phyloP scores from a whole-genome alignment of 305 asterid species.

The Rubia peregrina region DNA sequence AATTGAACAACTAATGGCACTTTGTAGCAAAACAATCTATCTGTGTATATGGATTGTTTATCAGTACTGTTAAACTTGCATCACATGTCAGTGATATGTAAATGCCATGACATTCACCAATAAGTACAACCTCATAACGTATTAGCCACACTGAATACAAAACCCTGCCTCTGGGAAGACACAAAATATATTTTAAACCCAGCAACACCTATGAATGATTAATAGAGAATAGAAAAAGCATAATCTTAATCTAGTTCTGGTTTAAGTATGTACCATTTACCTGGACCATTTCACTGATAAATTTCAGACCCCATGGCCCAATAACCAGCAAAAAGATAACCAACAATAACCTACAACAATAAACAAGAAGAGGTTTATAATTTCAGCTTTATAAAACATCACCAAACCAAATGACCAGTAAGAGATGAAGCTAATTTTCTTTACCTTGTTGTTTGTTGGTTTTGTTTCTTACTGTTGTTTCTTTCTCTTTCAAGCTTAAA shows the following conservation, averaged over 20 bases:
- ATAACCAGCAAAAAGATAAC: constrained; percentile 92
- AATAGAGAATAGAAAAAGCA: background rate
- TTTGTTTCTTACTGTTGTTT: too few species aligned
- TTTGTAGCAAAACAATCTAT: too few species aligned
- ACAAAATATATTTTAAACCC: background rate
- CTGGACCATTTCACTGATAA: constrained; percentile 94
- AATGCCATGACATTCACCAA: constrained; percentile 6
- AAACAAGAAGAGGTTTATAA: constrained; percentile 10
- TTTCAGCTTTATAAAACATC: background rate
- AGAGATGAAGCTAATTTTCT: too few species aligned
- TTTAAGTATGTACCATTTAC: constrained; percentile 26
- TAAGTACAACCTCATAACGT: background rate
- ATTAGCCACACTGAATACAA: background rate
- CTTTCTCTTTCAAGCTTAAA: too few species aligned
- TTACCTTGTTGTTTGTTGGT: too few species aligned
- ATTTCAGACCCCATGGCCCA: constrained; percentile 96
- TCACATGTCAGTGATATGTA: background rate
- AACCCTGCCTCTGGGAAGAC: background rate
- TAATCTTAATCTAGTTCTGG: too few species aligned
- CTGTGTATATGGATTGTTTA: background rate
- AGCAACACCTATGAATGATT: background rate
- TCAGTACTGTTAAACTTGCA: background rate
- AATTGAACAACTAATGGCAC: background rate
- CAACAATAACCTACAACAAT: constrained; percentile 67
- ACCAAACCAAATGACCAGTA: constrained; percentile 10